Evolutionary conservation across 495 filamentous ascomycete genomes (phyloP).

Genomic region (Cercophora newfieldiana): DNA sequence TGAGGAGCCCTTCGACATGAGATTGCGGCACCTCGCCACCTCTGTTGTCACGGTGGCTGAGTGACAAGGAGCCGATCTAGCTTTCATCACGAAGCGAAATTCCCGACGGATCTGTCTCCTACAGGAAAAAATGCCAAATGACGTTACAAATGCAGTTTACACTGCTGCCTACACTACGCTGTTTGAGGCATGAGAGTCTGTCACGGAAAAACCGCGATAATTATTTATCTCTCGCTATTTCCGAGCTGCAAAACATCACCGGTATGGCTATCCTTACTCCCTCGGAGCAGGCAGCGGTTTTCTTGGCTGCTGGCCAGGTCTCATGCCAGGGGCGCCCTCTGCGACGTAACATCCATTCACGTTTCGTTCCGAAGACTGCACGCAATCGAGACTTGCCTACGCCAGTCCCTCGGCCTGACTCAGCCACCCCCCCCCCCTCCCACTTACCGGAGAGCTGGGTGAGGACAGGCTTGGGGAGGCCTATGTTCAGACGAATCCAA

Average conservation of each 20-base stretch:
- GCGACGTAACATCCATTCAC: neutral
- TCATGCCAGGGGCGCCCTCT: neutral
- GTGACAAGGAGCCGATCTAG: too few species aligned
- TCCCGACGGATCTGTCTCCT: too few species aligned
- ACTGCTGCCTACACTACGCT: neutral
- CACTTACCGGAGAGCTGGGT: neutral
- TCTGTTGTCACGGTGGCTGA: too few species aligned
- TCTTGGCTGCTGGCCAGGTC: neutral
- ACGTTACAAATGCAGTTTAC: too few species aligned
- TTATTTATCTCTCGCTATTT: neutral
- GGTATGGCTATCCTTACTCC: neutral
- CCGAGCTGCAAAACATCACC: neutral
- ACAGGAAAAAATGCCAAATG: too few species aligned
- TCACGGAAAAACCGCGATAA: neutral
- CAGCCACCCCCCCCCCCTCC: neutral
- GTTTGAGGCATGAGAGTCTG: neutral
- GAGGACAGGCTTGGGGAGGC: neutral
- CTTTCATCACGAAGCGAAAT: too few species aligned
- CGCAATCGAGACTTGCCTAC: neutral
- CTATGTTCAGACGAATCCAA: neutral
- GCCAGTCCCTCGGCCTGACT: neutral
- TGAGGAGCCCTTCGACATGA: too few species aligned
- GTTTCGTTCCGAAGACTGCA: neutral
- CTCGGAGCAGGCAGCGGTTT: neutral
- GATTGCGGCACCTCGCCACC: too few species aligned